Base-by-base conservation (phyloP, 495 filamentous ascomycete genomes). In the Pseudevernia furfuracea region DNA sequence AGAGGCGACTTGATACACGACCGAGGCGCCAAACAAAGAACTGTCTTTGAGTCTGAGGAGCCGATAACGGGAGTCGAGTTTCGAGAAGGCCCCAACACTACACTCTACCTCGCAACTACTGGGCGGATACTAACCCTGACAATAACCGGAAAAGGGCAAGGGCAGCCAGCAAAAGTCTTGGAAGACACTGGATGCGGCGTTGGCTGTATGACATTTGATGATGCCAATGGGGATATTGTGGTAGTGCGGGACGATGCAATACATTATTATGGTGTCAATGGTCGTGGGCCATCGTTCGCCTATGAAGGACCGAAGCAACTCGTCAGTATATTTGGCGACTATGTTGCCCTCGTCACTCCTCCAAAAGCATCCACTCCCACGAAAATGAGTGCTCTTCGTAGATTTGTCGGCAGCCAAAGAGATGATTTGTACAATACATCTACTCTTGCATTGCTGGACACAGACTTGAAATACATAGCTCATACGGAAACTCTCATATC, bases 21-120 rank as follows among this genome's bases (percentile, higher is more conserved):
- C 73, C 85, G 92, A 65, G 94, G 94, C n/a, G 89, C 94, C 43
- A 92, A 91, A 72, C 94, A 98, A 73, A 85, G 95, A 30, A 93
- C 93, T 36, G 91, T 98, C 36, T 95, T 96, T 75, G 94, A 97
- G 70, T 96, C 92, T 4, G 92, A 97, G 68, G 94, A 98, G 69
- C 94, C 94, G 0, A 87, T 98, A 44, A 98, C 94, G 0, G 94
- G 91, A 7, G 87, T 96, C 28, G 88, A 90, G 61, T 84, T 95
- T 66, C 80, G 84, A 37, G 83, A 87, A 62, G 86, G 86, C 12
- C 74, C 73, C 3, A 84, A 76, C 59, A 92, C 87, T 1, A 90
- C 89, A 0, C 82, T 98, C 0, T 98, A 95, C 73, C 88, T 97
- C 59, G 86, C 94, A 10, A 98, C 94, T 0, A 97, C 92, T 15